phyloP scores from a whole-genome alignment of 1,284 basidiomycete genomes.

The Limonomyces culmigenus region DNA sequence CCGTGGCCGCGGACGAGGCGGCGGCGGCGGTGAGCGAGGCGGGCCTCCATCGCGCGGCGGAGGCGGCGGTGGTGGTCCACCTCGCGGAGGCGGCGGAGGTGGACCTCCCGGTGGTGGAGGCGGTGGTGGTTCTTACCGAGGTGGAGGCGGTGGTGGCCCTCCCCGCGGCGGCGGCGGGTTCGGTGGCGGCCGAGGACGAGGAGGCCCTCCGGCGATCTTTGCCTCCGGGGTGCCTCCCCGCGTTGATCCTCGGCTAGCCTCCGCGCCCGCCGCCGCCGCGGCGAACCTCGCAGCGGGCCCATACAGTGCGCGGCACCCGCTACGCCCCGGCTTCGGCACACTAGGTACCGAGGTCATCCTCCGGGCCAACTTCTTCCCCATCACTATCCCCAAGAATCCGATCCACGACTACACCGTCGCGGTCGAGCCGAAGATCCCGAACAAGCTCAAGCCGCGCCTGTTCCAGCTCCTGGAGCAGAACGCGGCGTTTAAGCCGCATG shows the following conservation, averaged over 20 bases:
- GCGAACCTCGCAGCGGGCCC: conserved; percentile 17
- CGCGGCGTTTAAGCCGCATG: conserved; percentile 21
- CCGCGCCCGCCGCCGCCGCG: conserved; percentile 10
- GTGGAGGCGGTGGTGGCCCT: conserved; percentile 9
- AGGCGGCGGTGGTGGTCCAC: too few species aligned
- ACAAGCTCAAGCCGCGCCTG: conserved; percentile 28
- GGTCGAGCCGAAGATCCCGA: conserved; percentile 32
- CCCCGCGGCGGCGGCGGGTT: conserved; percentile 14
- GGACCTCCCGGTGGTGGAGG: neutral
- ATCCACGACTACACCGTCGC: conserved; percentile 47
- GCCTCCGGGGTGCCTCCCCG: conserved; percentile 19
- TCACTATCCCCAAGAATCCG: conserved; percentile 27
- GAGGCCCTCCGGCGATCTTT: conserved; percentile 22
- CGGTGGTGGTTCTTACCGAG: conserved; percentile 7
- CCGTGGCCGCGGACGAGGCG: too few species aligned
- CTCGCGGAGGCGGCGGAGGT: too few species aligned
- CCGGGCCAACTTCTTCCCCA: conserved; percentile 52
- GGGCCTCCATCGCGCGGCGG: too few species aligned
- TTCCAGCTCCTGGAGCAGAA: conserved; percentile 40
- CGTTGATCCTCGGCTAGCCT: conserved; percentile 26
- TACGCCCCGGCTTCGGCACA: conserved; percentile 52
- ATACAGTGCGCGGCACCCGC: conserved; percentile 26
- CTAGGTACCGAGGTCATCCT: conserved; percentile 32
- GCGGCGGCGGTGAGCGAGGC: too few species aligned
- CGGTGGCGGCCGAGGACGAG: conserved; percentile 11